Conservation (phyloP, 2,329 filamentous ascomycete genomes). For the Verticillium isaacii region DNA sequence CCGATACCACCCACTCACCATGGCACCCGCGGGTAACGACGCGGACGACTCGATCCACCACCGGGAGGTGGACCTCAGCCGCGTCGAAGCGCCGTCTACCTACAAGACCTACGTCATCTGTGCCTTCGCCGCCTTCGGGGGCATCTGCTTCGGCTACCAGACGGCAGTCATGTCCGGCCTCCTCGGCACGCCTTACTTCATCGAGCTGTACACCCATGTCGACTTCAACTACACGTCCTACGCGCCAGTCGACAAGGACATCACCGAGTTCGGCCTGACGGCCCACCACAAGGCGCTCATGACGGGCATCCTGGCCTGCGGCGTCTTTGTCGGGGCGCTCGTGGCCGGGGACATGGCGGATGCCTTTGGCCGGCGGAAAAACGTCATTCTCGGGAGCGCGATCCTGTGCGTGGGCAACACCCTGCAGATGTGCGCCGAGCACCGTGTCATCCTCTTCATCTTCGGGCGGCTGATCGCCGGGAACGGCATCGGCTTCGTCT, state of each 20-base stretch:
- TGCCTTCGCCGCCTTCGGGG: conserved; percentile 55
- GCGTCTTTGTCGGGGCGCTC: conserved; percentile 61
- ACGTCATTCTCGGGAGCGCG: conserved; percentile 54
- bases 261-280: conserved; percentile 13
- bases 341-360: conserved; percentile 63
- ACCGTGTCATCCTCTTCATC: conserved; percentile 49
- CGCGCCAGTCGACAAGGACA: conserved; percentile 15
- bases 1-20: background rate
- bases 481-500: conserved; percentile 63
- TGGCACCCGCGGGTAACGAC: background rate
- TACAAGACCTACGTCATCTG: conserved; percentile 56
- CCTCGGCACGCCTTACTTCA: conserved; percentile 31
- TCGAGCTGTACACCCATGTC: conserved; percentile 32
- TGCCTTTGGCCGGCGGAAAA: conserved; percentile 55
- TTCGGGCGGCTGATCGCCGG: conserved; percentile 62
- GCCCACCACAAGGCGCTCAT: conserved; percentile 38
- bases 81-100: conserved; percentile 51
- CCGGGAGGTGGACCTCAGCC: background rate
- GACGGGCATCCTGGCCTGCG: conserved; percentile 60
- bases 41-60: background rate
- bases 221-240: conserved; percentile 19
- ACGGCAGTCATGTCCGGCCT: conserved; percentile 53
- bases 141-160: conserved; percentile 57
- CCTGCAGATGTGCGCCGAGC: conserved; percentile 51
- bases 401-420: conserved; percentile 56